Conservation (phyloP, 176 grass and related monocot species). For the Cenchrus fungigraminus region DNA sequence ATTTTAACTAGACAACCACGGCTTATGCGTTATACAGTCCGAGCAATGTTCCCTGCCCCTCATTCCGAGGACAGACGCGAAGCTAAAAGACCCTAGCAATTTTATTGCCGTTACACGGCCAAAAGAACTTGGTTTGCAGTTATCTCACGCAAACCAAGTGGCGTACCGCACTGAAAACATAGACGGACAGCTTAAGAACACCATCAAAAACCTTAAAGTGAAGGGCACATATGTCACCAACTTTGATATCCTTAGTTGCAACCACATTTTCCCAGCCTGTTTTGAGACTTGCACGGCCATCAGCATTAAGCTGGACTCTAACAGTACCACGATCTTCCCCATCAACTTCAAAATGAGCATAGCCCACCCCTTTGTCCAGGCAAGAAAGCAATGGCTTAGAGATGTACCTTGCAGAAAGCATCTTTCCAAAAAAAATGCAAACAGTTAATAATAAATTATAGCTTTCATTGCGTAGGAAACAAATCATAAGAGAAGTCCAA, state of each 20-base stretch:
- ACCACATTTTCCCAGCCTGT: slow-evolving; percentile 15
- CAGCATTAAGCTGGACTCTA: neutral
- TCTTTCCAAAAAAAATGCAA: neutral
- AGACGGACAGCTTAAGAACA: slow-evolving; percentile 1
- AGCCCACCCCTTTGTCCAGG: neutral
- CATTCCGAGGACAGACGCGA: neutral
- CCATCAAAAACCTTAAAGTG: slow-evolving; percentile 25
- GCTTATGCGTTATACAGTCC: neutral
- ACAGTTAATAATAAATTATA: neutral
- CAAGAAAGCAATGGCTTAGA: neutral
- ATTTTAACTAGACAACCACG: neutral
- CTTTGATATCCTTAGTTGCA: slow-evolving; percentile 18
- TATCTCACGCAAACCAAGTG: neutral
- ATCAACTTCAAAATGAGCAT: neutral
- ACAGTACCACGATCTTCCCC: slow-evolving; percentile 23
- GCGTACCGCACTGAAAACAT: neutral
- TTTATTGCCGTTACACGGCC: no score
- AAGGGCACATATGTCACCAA: slow-evolving; percentile 24
- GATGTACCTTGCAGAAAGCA: slow-evolving; percentile 16
- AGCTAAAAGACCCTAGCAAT: neutral
- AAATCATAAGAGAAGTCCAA: neutral
- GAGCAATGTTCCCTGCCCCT: neutral
- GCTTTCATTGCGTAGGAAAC: neutral
- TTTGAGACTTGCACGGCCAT: slow-evolving; percentile 21
- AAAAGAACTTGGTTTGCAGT: neutral